These are phyloP conservation scores for Trichoderma virens DNA, from an alignment of 495 filamentous ascomycete species.

Conservation along the genomic window DNA sequence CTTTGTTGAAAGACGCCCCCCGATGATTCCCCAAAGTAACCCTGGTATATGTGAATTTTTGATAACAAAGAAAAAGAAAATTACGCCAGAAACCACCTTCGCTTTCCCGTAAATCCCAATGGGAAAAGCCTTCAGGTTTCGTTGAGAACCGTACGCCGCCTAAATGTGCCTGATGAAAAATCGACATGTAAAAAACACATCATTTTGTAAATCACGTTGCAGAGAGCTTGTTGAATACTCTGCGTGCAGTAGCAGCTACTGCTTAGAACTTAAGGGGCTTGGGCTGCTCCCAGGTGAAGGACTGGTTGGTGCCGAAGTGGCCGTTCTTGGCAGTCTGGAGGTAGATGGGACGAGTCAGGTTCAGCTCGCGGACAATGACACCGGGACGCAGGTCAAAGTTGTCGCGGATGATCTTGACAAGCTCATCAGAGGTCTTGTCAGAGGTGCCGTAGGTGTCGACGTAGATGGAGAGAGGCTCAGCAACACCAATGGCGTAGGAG, in stretches of 20 bases:
- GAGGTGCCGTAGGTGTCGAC: constrained; percentile 82
- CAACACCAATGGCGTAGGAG: constrained; percentile 97
- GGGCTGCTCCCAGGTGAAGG: constrained; percentile 96
- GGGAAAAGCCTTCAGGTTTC: constrained; percentile 30
- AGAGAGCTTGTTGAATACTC: constrained; percentile 30
- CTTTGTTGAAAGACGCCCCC: constrained; percentile 37
- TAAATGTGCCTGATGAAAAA: constrained; percentile 5
- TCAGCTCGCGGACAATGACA: constrained; percentile 96
- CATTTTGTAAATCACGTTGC: constrained; percentile 16
- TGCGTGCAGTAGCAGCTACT: constrained; percentile 20
- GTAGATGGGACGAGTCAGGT: constrained; percentile 95
- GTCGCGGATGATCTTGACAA: constrained; percentile 84
- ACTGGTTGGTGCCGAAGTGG: constrained; percentile 95
- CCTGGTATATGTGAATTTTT: constrained; percentile 5
- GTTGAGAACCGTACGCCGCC: constrained; percentile 32
- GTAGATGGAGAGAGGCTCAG: constrained; percentile 89
- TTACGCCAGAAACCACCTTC: constrained; percentile 18
- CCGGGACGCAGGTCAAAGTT: constrained; percentile 98
- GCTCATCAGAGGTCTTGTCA: constrained; percentile 62
- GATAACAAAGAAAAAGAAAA: constrained; percentile 18
- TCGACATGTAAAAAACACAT: constrained; percentile 12
- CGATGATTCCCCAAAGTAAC: constrained; percentile 10
- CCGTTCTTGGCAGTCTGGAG: constrained; percentile 97
- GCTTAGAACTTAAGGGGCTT: constrained; percentile 85
- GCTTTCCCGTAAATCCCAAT: neutral